Evolutionary conservation across 495 filamentous ascomycete species (phyloP).

Genomic region (Cenococcum geophilum): DNA sequence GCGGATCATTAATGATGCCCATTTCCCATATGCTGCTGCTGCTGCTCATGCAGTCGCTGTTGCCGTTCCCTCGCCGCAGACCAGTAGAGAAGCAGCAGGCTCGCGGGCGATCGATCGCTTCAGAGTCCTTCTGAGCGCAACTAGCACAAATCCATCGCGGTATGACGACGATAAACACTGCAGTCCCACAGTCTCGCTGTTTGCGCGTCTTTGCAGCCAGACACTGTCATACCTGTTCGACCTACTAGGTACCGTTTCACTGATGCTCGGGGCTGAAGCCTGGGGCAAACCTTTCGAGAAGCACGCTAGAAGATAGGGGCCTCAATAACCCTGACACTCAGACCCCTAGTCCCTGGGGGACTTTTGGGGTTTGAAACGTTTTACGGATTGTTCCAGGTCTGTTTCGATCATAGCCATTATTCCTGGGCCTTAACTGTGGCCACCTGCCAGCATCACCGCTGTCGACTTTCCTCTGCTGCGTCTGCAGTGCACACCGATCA

Average conservation of each 20-base stretch:
- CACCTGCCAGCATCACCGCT: neutral
- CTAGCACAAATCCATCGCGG: neutral
- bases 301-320: slow-evolving; percentile 20
- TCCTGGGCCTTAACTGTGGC: neutral
- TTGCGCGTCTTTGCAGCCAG: neutral
- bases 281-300: slow-evolving; percentile 24
- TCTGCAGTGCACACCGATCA: neutral
- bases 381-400: neutral
- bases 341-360: neutral
- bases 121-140: too few species aligned
- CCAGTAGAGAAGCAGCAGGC: too few species aligned
- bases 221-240: slow-evolving; percentile 19
- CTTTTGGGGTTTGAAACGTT: neutral
- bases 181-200: neutral
- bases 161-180: neutral
- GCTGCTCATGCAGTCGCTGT: too few species aligned
- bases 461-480: neutral
- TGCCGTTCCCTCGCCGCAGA: too few species aligned
- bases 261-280: slow-evolving; percentile 1
- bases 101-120: too few species aligned
- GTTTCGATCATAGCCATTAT: neutral
- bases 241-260: neutral
- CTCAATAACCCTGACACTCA: slow-evolving; percentile 2
- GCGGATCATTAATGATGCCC: neutral
- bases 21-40: neutral